These are phyloP conservation scores for Skeletonema potamos DNA, from an alignment of 108 stramenopile species.

Conservation along the genomic window DNA sequence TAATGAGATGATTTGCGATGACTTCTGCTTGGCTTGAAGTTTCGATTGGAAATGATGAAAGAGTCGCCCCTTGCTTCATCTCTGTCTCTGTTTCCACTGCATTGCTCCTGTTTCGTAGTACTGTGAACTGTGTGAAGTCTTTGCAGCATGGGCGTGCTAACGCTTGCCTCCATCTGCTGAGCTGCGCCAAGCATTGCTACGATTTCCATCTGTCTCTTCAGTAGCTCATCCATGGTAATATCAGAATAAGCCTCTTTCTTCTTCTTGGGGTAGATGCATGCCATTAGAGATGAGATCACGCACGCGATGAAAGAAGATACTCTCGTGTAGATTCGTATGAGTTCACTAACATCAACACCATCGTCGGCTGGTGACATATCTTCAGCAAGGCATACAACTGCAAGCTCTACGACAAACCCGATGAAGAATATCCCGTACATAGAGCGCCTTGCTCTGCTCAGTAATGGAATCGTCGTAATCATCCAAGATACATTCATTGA, in stretches of 20 bases:
- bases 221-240: constrained; percentile 20
- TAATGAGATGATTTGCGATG: background rate
- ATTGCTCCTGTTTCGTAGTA: background rate
- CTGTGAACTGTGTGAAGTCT: background rate
- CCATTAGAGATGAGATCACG: constrained; percentile 1
- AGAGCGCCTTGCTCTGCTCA: constrained; percentile 16
- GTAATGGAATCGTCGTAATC: constrained; percentile 9
- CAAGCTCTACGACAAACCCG: constrained; percentile 24
- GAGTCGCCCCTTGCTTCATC: background rate
- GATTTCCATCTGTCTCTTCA: constrained; percentile 28
- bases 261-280: constrained; percentile 13
- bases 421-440: constrained; percentile 23
- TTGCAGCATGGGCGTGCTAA: background rate
- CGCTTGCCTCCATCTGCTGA: constrained; percentile 1
- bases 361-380: background rate
- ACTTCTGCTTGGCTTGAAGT: background rate
- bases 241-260: background rate
- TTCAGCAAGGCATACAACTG: constrained; percentile 1
- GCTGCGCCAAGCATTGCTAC: constrained; percentile 18
- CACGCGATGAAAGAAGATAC: background rate
- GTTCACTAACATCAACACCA: constrained; percentile 3
- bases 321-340: constrained; percentile 18
- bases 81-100: background rate
- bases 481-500: constrained; percentile 38
- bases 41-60: background rate